Conservation (phyloP, 805 yeast species). For the Metschnikowia reukaufii region DNA sequence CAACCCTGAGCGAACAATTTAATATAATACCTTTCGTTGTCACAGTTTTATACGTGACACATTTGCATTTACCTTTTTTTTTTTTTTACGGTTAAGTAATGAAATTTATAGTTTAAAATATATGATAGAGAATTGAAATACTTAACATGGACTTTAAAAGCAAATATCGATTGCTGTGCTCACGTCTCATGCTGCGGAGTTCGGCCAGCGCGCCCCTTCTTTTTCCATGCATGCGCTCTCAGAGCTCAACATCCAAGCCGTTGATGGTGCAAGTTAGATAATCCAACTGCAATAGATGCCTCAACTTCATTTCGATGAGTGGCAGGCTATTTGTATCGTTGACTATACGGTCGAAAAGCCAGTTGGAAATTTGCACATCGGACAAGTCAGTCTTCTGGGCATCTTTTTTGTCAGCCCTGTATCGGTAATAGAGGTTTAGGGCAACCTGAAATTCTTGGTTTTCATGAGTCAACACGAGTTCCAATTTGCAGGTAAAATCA, state of each 20-base stretch:
- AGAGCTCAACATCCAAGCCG: slow-evolving; percentile 17
- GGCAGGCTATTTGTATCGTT: slow-evolving; percentile 11
- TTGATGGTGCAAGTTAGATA: slow-evolving; percentile 13
- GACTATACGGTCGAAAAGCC: slow-evolving; percentile 17
- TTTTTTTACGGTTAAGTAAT: slow-evolving; percentile 1
- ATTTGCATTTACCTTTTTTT: slow-evolving; percentile 10
- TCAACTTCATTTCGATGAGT: slow-evolving; percentile 16
- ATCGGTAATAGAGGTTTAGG: slow-evolving; percentile 11
- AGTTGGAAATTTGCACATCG: slow-evolving; percentile 13
- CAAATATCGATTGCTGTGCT: neutral
- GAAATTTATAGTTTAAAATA: slow-evolving; percentile 2
- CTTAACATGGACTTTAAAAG: neutral
- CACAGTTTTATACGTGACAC: neutral
- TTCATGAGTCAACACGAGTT: slow-evolving; percentile 8
- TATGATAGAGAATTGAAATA: slow-evolving; percentile 6
- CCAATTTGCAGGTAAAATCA: slow-evolving; percentile 14
- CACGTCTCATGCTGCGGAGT: neutral
- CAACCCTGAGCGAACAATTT: slow-evolving; percentile 1
- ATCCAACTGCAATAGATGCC: slow-evolving; percentile 13
- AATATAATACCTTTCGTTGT: neutral
- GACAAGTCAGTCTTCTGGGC: slow-evolving; percentile 8
- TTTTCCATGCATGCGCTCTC: neutral
- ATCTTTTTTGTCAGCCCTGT: slow-evolving; percentile 6
- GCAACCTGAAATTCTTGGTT: slow-evolving; percentile 7
- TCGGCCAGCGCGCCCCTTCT: slow-evolving; percentile 8